Base-by-base conservation (phyloP, 208 protist species). In the Porcisia hertigi region DNA sequence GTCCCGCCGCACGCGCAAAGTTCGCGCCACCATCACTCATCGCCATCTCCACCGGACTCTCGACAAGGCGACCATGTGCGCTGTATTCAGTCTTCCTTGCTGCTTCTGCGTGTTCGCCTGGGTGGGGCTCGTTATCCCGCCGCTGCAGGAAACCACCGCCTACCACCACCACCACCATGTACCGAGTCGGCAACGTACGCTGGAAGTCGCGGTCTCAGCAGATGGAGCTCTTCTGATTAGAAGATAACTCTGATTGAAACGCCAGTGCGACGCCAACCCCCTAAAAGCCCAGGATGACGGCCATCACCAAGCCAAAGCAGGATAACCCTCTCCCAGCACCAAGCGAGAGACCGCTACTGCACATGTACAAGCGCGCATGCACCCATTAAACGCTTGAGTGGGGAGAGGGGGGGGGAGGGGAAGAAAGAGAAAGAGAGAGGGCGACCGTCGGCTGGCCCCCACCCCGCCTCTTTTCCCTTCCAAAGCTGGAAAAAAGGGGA, bases 121-220 rank as follows among this genome's bases (percentile, higher is more conserved):
- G 16, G 11, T n/a, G 43, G 0, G n/a, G 11, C 64, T 1, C 36
- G 9, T 16, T 11, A 69, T 18, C 41, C n/a, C 16, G 43, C 25
- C 43, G 64, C 64, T 69, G 43, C 64, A 69, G 16, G n/a, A 20
- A 72, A 34, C 16, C 16, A 18, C 55, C 49, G 4, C 0, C 30
- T 30, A 30, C 30, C 30, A 30, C 30, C 30, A 30, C 30, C 30
- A 30, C 30, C 30, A 30, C 30, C 30, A 30, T 30, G 30, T 30
- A 30, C 30, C 30, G 30, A 30, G 30, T 30, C 30, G 30, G 30
- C 30, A 30, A 30, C 30, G 30, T 81, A 54, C 18, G 34, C 12
- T 55, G 54, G 1, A 25, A 81, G 30, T 76, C 64, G 57, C 59
- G 58, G 76, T 71, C 30, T n/a, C 66, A n/a, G 66, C 57, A 57